A percentile compares a stretch with the other conserved stretches of the same genome.
Conservation (phyloP, 2,329 filamentous ascomycete genomes). For the Pezicula neosporulosa region DNA sequence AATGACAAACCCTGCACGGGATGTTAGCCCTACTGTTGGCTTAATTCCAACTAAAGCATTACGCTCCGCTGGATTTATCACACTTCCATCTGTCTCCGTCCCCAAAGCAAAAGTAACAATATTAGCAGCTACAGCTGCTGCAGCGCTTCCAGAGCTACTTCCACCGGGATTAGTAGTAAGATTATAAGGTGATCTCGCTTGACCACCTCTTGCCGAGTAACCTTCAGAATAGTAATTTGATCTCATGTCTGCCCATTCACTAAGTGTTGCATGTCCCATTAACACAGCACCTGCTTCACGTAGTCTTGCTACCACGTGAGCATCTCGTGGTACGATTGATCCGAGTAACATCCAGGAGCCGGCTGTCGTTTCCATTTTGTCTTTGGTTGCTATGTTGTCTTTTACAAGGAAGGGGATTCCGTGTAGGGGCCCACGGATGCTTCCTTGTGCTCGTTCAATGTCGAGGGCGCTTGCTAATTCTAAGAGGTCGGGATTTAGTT, state of each 20-base stretch:
- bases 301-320: slow-evolving; percentile 57
- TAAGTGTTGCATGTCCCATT: slow-evolving; percentile 67
- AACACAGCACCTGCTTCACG: slow-evolving; percentile 60
- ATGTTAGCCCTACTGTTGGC: slow-evolving; percentile 71
- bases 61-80: slow-evolving; percentile 69
- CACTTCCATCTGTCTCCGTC: slow-evolving; percentile 70
- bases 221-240: slow-evolving; percentile 65
- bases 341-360: slow-evolving; percentile 66
- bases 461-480: slow-evolving; percentile 59
- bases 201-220: slow-evolving; percentile 61
- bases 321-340: slow-evolving; percentile 64
- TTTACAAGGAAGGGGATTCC: slow-evolving; percentile 75
- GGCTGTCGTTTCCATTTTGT: slow-evolving; percentile 71
- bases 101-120: slow-evolving; percentile 62
- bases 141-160: slow-evolving; percentile 63
- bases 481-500: slow-evolving; percentile 66
- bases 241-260: slow-evolving; percentile 74
- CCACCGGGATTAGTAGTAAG: slow-evolving; percentile 66
- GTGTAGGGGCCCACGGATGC: slow-evolving; percentile 63
- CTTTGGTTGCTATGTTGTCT: slow-evolving; percentile 67
- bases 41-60: slow-evolving; percentile 72
- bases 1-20: slow-evolving; percentile 42
- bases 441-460: slow-evolving; percentile 51
- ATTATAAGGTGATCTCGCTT: slow-evolving; percentile 65
- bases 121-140: slow-evolving; percentile 62